Evolutionary conservation across 2,329 filamentous ascomycete genomes (phyloP).

Genomic region (Cadophora sp.): DNA sequence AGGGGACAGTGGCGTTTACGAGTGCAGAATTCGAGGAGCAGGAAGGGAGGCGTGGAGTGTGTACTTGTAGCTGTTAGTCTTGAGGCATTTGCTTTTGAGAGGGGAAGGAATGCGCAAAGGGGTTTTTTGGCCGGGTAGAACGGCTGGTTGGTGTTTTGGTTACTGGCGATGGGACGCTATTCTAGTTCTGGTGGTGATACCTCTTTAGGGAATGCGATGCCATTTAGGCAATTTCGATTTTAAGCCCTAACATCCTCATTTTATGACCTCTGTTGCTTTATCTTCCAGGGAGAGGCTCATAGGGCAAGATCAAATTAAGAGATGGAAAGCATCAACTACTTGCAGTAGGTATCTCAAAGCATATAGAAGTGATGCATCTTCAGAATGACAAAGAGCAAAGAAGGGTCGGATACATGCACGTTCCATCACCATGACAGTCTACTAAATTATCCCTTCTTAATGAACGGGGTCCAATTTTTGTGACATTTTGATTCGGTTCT

Average conservation of each 20-base stretch:
- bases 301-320: background rate
- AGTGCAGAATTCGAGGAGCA: constrained; percentile 59
- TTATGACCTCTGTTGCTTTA: background rate
- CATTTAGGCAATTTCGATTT: background rate
- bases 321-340: background rate
- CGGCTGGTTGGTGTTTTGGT: background rate
- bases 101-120: constrained; percentile 68
- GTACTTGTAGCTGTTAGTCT: constrained; percentile 78
- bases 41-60: constrained; percentile 68
- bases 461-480: too few relatives aligned
- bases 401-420: too few relatives aligned
- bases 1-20: constrained; percentile 76
- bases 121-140: constrained; percentile 59
- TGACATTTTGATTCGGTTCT: too few relatives aligned
- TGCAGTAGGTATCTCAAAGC: too few relatives aligned
- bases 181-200: constrained; percentile 15
- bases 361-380: too few relatives aligned
- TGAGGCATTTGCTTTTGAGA: constrained; percentile 72
- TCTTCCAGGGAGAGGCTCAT: background rate
- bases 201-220: constrained; percentile 8
- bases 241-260: background rate
- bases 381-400: too few relatives aligned
- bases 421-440: too few relatives aligned
- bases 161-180: background rate
- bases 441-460: too few relatives aligned